These are phyloP conservation scores for Blastobotrys persicus DNA, from an alignment of 1,139 yeast genomes.

Conservation along the genomic window DNA sequence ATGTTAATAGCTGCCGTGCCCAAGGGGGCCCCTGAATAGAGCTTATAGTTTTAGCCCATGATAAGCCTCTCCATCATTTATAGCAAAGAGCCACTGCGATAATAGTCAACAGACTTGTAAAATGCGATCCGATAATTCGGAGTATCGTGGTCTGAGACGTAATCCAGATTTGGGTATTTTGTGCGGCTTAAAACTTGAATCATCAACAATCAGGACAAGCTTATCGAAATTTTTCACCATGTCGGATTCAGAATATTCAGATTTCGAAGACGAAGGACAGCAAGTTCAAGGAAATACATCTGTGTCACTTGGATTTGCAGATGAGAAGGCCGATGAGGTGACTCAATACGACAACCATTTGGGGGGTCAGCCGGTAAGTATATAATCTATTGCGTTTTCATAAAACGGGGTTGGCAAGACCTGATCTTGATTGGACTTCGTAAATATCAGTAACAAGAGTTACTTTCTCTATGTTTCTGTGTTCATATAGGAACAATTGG, in stretches of 20 bases:
- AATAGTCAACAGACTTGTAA: too few species aligned
- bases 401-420: too few species aligned
- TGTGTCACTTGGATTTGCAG: slow-evolving; percentile 64
- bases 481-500: too few species aligned
- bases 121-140: too few species aligned
- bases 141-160: not conserved
- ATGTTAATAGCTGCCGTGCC: too few species aligned
- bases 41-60: too few species aligned
- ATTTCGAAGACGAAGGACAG: slow-evolving; percentile 24
- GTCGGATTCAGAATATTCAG: slow-evolving; percentile 25
- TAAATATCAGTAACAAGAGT: not conserved
- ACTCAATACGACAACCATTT: slow-evolving; percentile 71
- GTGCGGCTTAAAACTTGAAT: not conserved
- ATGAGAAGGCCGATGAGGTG: slow-evolving; percentile 44
- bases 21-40: too few species aligned
- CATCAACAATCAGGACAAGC: not conserved
- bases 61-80: too few species aligned
- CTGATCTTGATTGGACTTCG: too few species aligned
- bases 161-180: not conserved
- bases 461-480: too few species aligned
- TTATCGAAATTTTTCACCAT: slow-evolving; percentile 12
- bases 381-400: too few species aligned
- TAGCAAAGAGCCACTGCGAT: too few species aligned
- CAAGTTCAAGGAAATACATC: slow-evolving; percentile 32
- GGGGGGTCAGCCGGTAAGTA: slow-evolving; percentile 66